A percentile compares a stretch with the other conserved stretches of the same genome.
Conservation (phyloP, 2,329 filamentous ascomycete genomes). For the Pseudogymnoascus sp. region DNA sequence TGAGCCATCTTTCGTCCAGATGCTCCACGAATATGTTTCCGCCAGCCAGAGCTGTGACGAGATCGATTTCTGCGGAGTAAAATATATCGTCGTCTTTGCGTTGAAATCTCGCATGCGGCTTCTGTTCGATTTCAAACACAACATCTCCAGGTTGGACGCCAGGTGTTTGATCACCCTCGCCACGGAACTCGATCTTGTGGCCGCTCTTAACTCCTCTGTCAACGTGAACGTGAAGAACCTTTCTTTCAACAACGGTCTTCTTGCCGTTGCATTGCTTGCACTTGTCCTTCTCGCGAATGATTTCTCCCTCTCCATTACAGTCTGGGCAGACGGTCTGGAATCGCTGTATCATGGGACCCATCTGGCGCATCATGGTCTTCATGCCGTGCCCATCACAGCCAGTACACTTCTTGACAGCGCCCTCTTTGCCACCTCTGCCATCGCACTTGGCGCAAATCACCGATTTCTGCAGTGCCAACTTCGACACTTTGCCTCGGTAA, state of each 20-base stretch:
- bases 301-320: conserved; percentile 95
- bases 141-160: conserved; percentile 92
- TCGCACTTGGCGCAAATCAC: conserved; percentile 94
- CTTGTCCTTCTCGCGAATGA: conserved; percentile 91
- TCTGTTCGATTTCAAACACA: conserved; percentile 98
- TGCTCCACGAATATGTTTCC: conserved; percentile 91
- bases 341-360: conserved; percentile 99
- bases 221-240: conserved; percentile 96
- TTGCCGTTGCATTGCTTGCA: conserved; percentile 96
- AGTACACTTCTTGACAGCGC: conserved; percentile 85
- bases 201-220: conserved; percentile 89
- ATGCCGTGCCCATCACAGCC: conserved; percentile 92
- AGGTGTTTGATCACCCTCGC: conserved; percentile 92
- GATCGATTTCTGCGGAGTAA: conserved; percentile 90
- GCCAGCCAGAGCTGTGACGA: conserved; percentile 88
- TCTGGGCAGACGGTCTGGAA: conserved; percentile 99
- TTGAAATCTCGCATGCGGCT: conserved; percentile 92
- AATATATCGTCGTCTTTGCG: conserved; percentile 94
- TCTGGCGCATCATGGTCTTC: conserved; percentile 99
- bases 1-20: conserved; percentile 94
- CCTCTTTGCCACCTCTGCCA: conserved; percentile 91
- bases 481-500: conserved; percentile 95
- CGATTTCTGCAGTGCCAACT: conserved; percentile 93
- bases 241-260: conserved; percentile 96
- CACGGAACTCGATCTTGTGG: conserved; percentile 93